phyloP scores from a whole-genome alignment of 345 rosid genomes.

The Ricinus communis region DNA sequence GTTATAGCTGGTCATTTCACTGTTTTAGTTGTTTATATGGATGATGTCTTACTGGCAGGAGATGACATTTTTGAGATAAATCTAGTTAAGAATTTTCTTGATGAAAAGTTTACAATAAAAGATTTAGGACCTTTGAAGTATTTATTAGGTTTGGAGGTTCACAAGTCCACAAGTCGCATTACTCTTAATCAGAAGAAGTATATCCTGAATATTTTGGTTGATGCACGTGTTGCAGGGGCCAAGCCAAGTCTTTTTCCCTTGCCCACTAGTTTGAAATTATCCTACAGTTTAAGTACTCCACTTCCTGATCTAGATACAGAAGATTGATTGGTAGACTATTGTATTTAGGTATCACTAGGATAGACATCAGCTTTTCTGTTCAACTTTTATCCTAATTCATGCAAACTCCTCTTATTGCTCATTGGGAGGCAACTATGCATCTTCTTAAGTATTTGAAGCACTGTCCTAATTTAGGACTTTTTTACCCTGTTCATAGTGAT shows the following conservation, averaged over 20 bases:
- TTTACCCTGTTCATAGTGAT: conserved; percentile 53
- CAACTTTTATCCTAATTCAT: not conserved
- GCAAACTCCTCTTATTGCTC: fast-evolving
- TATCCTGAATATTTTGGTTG: not conserved
- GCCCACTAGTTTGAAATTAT: not conserved
- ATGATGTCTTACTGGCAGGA: not conserved
- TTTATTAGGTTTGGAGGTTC: not conserved
- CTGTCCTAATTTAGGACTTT: not conserved
- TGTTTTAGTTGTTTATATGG: not conserved
- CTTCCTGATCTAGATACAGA: not conserved
- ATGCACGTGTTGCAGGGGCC: not conserved
- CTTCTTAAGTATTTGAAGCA: not conserved
- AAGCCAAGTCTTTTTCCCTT: not conserved
- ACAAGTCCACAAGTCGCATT: not conserved
- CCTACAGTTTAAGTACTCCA: not conserved
- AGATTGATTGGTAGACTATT: not conserved
- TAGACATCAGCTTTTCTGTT: not conserved
- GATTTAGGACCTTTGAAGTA: not conserved
- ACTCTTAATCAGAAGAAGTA: not conserved
- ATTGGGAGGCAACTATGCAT: not conserved
- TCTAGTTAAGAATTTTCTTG: not conserved
- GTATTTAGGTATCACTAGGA: not conserved
- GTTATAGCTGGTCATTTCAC: not conserved
- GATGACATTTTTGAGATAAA: not conserved
- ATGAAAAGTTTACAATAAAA: not conserved